Conservation (phyloP, 169 alveolate species). For the Plasmodium gonderi region DNA sequence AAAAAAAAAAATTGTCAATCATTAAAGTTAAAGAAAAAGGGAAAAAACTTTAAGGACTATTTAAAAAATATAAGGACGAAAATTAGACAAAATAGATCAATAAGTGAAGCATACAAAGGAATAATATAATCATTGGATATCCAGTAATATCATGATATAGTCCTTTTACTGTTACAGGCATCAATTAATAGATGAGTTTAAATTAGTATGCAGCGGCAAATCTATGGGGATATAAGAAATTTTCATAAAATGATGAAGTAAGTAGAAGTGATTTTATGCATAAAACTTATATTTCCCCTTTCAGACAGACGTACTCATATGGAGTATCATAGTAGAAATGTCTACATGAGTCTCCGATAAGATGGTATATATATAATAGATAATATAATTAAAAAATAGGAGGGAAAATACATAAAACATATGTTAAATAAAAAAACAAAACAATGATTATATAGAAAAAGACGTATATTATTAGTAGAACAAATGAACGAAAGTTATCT, state of each 20-base stretch:
- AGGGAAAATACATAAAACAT: not conserved
- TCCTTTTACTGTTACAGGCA: not conserved
- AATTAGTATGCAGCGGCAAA: not conserved
- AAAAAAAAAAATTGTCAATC: not conserved
- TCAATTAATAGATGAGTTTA: not conserved
- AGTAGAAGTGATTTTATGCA: not conserved
- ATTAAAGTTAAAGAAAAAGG: not conserved
- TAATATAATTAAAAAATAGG: no score
- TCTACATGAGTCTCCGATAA: not conserved
- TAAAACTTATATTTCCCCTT: not conserved
- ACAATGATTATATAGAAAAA: not conserved
- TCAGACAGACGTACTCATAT: not conserved
- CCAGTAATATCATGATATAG: not conserved
- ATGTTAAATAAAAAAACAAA: no score
- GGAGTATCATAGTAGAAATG: not conserved
- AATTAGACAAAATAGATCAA: not conserved
- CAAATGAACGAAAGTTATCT: not conserved
- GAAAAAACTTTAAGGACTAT: not conserved
- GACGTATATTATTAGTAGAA: not conserved
- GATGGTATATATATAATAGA: not conserved
- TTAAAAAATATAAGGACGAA: not conserved
- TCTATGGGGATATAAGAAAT: not conserved
- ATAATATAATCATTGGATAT: not conserved
- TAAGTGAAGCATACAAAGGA: not conserved
- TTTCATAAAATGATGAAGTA: not conserved